phyloP scores from a whole-genome alignment of 441 rosid genomes.

The Croton setiger region DNA sequence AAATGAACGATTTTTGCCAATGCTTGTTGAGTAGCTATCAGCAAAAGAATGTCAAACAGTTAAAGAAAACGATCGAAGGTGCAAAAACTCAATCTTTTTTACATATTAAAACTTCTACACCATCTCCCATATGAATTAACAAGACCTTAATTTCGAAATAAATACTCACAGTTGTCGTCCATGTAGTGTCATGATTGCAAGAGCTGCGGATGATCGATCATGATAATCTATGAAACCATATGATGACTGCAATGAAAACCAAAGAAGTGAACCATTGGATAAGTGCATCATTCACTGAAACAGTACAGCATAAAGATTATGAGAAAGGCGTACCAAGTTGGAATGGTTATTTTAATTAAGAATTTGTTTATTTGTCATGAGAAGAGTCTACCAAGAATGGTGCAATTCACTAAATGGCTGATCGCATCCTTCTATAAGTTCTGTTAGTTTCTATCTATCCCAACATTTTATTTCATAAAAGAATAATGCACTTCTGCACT shows the following conservation, averaged over 20 bases:
- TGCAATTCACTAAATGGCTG: not conserved
- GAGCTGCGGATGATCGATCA: slow-evolving; percentile 81
- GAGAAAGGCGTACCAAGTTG: not conserved
- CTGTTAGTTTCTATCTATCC: not conserved
- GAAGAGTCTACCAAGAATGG: not conserved
- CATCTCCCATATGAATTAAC: not conserved
- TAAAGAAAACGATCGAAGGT: not conserved
- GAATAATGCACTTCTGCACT: not conserved
- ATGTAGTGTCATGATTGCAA: slow-evolving; percentile 75
- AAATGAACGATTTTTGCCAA: not conserved
- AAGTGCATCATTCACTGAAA: not conserved
- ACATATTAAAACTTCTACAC: slow-evolving; percentile 2
- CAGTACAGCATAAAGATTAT: not conserved
- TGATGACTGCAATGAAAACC: slow-evolving; percentile 54
- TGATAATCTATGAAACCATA: slow-evolving; percentile 90
- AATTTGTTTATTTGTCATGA: not conserved
- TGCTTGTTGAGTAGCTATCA: not conserved
- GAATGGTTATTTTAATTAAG: not conserved
- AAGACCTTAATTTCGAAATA: slow-evolving; percentile 1
- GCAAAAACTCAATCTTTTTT: not conserved
- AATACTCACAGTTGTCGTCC: slow-evolving; percentile 82
- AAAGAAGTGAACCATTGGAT: not conserved
- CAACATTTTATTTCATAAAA: not conserved
- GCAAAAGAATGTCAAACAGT: not conserved
- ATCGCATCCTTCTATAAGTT: not conserved